Percentiles rank a stretch among this genome's conserved stretches.
Evolutionary conservation across 495 filamentous ascomycete genomes (phyloP).

Genomic region (Hyphodiscus hymeniophilus): DNA sequence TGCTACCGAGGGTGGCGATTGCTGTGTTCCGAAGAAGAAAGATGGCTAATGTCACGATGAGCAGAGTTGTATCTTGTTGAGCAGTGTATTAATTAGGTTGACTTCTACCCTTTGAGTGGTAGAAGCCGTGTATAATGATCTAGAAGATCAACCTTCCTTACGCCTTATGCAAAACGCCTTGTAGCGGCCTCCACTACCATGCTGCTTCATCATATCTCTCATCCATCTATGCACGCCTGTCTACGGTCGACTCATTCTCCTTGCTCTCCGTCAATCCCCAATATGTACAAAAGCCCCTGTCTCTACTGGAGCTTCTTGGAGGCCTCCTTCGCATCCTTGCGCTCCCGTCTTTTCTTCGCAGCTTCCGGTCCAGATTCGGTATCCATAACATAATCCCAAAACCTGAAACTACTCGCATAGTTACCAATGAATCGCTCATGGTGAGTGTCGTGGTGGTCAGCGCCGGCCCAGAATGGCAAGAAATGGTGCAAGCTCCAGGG

Average conservation of each 20-base stretch:
- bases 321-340: slow-evolving; percentile 54
- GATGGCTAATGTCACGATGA: neutral
- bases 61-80: neutral
- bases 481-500: slow-evolving; percentile 94
- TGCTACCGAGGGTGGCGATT: slow-evolving; percentile 31
- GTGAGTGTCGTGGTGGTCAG: slow-evolving; percentile 91
- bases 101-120: neutral
- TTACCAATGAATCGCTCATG: slow-evolving; percentile 98
- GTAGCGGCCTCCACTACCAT: neutral
- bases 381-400: slow-evolving; percentile 94
- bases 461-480: slow-evolving; percentile 96
- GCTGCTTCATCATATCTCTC: neutral
- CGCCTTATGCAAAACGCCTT: slow-evolving; percentile 11
- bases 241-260: neutral
- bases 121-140: slow-evolving; percentile 3
- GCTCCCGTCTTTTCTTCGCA: slow-evolving; percentile 72
- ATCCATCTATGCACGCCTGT: neutral
- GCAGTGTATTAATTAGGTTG: slow-evolving; percentile 12
- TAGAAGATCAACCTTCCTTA: slow-evolving; percentile 1
- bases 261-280: neutral
- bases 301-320: slow-evolving; percentile 24
- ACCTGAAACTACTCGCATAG: slow-evolving; percentile 94
- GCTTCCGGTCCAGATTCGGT: slow-evolving; percentile 90
- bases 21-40: slow-evolving; percentile 36
- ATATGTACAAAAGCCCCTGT: slow-evolving; percentile 9